These are phyloP conservation scores for Eustoma russellianum DNA, from an alignment of 257 asterid species.

Conservation along the genomic window DNA sequence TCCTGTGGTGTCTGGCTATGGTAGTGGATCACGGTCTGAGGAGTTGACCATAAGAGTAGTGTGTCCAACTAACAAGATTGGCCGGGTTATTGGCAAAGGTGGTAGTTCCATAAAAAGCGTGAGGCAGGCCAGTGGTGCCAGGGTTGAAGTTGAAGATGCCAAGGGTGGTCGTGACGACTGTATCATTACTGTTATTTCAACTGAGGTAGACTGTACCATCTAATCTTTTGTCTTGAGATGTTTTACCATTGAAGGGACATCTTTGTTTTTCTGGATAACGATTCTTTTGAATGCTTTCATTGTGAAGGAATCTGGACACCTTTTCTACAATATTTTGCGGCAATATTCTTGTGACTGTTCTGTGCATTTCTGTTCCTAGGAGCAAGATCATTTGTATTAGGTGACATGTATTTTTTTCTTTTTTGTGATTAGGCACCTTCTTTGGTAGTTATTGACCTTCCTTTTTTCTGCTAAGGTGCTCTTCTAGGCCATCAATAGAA, in stretches of 20 bases:
- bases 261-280: background rate
- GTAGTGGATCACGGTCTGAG: slow-evolving; percentile 46
- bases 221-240: background rate
- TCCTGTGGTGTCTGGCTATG: slow-evolving; percentile 73
- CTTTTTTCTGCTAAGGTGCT: too few species aligned
- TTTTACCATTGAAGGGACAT: too few species aligned
- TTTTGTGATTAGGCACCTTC: too few species aligned
- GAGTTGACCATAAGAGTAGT: slow-evolving; percentile 58
- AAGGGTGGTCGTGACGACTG: slow-evolving; percentile 59
- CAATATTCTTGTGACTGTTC: too few species aligned
- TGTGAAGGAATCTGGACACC: background rate
- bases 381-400: too few species aligned
- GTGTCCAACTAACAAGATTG: slow-evolving; percentile 71
- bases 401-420: too few species aligned
- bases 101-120: slow-evolving; percentile 68
- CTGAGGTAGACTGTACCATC: slow-evolving; percentile 44
- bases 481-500: too few species aligned
- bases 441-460: too few species aligned
- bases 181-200: slow-evolving; percentile 60
- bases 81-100: slow-evolving; percentile 92
- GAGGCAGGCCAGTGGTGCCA: slow-evolving; percentile 88
- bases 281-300: background rate
- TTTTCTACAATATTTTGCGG: too few species aligned
- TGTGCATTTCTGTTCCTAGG: too few species aligned
- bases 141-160: slow-evolving; percentile 74